Conservation (phyloP, 225 moss, liverwort and hornwort genomes). For the Polytrichum commune region DNA sequence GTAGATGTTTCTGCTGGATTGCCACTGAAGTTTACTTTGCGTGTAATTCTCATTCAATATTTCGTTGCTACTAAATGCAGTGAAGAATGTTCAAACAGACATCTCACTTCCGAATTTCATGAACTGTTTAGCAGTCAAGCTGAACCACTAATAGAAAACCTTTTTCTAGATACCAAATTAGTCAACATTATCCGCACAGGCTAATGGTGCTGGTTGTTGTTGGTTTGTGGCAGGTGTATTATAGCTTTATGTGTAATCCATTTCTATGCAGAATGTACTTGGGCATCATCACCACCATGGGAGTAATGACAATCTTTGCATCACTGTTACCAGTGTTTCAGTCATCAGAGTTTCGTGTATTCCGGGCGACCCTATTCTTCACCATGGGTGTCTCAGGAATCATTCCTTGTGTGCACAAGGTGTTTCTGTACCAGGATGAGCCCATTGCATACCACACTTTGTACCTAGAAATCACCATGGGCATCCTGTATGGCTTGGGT, state of each 20-base stretch:
- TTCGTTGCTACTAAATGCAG: no score
- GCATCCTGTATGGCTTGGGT: conserved; percentile 61
- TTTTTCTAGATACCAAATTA: no score
- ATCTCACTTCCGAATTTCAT: no score
- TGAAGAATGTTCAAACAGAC: no score
- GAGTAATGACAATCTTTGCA: conserved; percentile 44
- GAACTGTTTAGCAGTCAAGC: no score
- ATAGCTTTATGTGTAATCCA: conserved; percentile 81
- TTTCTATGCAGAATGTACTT: conserved; percentile 56
- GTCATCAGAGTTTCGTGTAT: conserved; percentile 57
- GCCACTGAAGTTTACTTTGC: no score
- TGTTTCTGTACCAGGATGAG: conserved; percentile 61
- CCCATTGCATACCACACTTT: conserved; percentile 50
- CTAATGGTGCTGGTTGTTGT: background rate
- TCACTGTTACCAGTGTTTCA: conserved; percentile 74
- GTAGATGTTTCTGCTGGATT: no score
- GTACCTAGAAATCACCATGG: conserved; percentile 62
- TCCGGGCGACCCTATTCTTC: conserved; percentile 69
- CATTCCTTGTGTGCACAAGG: conserved; percentile 69
- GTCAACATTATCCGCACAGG: no score
- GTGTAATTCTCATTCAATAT: no score
- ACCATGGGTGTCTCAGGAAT: conserved; percentile 73
- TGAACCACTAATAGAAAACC: no score
- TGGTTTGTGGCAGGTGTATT: conserved; percentile 46
- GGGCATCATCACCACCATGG: conserved; percentile 58